Evolutionary conservation across 2,329 filamentous ascomycete genomes (phyloP), one percentile per base, ranked within the genome.

Genomic region (Neofusicoccum parvum): DNA sequence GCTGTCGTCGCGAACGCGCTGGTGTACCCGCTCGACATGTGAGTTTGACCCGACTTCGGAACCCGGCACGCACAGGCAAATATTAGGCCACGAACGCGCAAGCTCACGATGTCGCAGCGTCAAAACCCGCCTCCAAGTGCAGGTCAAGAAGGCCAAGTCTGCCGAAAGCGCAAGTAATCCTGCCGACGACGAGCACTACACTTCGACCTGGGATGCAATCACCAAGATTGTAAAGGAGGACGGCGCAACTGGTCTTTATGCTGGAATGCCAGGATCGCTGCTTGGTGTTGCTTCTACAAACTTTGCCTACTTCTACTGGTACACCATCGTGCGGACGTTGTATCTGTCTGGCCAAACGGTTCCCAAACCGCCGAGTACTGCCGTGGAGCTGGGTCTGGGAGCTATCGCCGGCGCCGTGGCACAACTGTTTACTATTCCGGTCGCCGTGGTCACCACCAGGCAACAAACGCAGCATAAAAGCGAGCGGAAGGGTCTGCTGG

Each of bases 261-360:
- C 91, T 62, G 95, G 95, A 67, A 94, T 99, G 77, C 85, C 88
- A 67, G 94, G 94, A 59, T 88, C 94, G 4, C 83, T 99, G 17
- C 81, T 98, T 60, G 95, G 95, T 63, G 95, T 99, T 41, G 94
- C 93, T 1, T 97, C 94, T 32, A 98, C 94, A 62, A 99, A 99
- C 79, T 99, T 99, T 76, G 95, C 95, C 73, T 99, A 99, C 81
- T 99, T 99, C 78, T 99, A 99, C 82, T 98, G 94, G 94, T 98
- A 98, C 78, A 94, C 92, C 5, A 81, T 95, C 34, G 92, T 97
- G 37, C 88, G 95, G 68, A 88, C 88, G 15, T 79, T 97, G 20
- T 98, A 98, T 77, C 80, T 92, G 70, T 80, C 81, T 17, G 84
- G 83, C 27, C 81, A 80, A 70, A 86, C 86, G 70, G 81, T 86